These are phyloP conservation scores for Chamaecrista fasciculata DNA, from an alignment of 306 rosid genomes.

Conservation along the genomic window DNA sequence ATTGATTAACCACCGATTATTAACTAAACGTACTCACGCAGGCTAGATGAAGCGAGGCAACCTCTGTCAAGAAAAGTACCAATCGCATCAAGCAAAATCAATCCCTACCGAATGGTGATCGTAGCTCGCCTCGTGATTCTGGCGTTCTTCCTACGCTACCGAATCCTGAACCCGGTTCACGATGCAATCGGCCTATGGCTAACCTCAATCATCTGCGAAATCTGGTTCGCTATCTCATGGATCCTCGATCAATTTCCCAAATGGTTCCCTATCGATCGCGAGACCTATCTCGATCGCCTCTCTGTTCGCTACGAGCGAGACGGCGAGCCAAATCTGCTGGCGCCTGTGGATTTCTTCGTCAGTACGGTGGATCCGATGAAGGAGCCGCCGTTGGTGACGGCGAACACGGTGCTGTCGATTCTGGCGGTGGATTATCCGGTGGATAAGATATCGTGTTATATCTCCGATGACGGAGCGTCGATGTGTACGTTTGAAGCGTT, in stretches of 20 bases:
- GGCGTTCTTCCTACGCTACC: slow-evolving; percentile 69
- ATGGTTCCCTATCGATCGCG: slow-evolving; percentile 92
- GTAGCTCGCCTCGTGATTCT: slow-evolving; percentile 75
- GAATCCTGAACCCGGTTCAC: slow-evolving; percentile 74
- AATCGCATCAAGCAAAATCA: slow-evolving; percentile 83
- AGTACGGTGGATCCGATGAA: slow-evolving; percentile 98
- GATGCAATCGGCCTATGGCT: slow-evolving; percentile 91
- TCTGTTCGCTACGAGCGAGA: slow-evolving; percentile 84
- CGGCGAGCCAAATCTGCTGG: slow-evolving; percentile 82
- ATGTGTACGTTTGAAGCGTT: slow-evolving; percentile 87
- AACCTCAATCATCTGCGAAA: slow-evolving; percentile 81
- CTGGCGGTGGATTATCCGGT: slow-evolving; percentile 91
- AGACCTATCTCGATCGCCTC: slow-evolving; percentile 92
- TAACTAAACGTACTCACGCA: no score
- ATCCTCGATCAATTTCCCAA: slow-evolving; percentile 96
- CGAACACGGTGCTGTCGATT: slow-evolving; percentile 84
- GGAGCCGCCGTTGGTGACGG: slow-evolving; percentile 92
- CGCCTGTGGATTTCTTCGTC: slow-evolving; percentile 83
- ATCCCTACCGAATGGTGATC: slow-evolving; percentile 97
- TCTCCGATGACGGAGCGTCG: slow-evolving; percentile 96
- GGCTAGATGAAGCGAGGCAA: slow-evolving; percentile 91
- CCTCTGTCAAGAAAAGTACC: slow-evolving; percentile 94
- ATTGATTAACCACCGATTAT: no score
- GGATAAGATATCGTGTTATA: slow-evolving; percentile 84
- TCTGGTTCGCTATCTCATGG: slow-evolving; percentile 97